A percentile compares a stretch with the other conserved stretches of the same genome.
Conservation (phyloP, 148 eudicot genomes). For the Drosera capensis region DNA sequence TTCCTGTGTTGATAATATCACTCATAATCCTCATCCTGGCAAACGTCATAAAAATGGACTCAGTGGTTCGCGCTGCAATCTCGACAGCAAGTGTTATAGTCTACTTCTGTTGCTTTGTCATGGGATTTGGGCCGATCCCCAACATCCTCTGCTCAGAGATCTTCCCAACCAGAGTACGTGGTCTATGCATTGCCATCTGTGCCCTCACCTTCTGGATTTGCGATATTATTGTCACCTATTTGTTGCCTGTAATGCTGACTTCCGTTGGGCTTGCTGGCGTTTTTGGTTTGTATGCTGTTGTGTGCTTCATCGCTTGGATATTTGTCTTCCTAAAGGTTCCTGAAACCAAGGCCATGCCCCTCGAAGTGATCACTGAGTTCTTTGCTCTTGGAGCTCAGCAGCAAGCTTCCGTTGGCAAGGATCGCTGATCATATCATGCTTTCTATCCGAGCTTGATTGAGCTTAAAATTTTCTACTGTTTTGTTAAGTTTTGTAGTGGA, state of each 20-base stretch:
- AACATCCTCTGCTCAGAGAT: constrained; percentile 48
- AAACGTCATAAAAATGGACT: constrained; percentile 22
- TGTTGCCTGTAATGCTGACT: constrained; percentile 33
- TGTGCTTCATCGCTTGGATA: constrained; percentile 27
- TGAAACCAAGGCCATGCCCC: constrained; percentile 56
- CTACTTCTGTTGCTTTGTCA: constrained; percentile 42
- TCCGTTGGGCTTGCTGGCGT: constrained; percentile 41
- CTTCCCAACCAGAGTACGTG: constrained; percentile 47
- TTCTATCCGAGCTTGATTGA: too few species aligned
- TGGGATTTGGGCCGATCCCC: constrained; percentile 48
- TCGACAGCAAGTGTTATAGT: constrained; percentile 32
- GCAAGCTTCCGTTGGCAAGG: constrained; percentile 9
- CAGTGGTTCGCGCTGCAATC: constrained; percentile 21
- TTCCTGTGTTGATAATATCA: constrained; percentile 25
- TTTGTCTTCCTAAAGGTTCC: constrained; percentile 47
- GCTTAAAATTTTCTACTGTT: too few species aligned
- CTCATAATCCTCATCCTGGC: constrained; percentile 26
- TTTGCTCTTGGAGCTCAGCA: constrained; percentile 42
- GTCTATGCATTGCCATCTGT: constrained; percentile 47
- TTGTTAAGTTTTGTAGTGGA: too few species aligned
- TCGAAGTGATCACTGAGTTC: constrained; percentile 48
- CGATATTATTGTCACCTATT: constrained; percentile 40
- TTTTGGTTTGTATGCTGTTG: constrained; percentile 33
- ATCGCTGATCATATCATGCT: too few species aligned
- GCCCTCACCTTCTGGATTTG: constrained; percentile 40